These are phyloP conservation scores for Penicillium simplicissimum DNA, from an alignment of 495 filamentous ascomycete species.

Conservation along the genomic window DNA sequence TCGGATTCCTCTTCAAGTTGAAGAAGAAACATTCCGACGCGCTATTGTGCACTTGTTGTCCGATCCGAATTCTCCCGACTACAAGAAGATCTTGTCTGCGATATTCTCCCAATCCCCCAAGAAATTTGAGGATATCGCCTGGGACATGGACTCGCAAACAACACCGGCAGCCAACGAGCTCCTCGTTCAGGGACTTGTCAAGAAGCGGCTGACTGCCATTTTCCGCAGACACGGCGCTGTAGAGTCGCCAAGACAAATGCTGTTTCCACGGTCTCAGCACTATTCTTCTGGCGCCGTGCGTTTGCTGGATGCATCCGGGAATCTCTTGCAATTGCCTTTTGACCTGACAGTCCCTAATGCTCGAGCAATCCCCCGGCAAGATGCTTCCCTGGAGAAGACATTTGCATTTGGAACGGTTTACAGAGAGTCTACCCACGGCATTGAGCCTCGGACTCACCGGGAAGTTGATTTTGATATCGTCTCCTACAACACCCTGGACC, in stretches of 20 bases:
- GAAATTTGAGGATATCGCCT: conserved; percentile 81
- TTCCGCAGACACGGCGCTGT: conserved; percentile 94
- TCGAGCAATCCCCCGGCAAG: conserved; percentile 73
- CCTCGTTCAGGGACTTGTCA: conserved; percentile 71
- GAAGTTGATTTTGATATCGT: conserved; percentile 97
- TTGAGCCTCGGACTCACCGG: conserved; percentile 76
- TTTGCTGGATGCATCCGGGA: conserved; percentile 79
- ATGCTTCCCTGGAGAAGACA: conserved; percentile 67
- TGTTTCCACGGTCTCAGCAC: conserved; percentile 80
- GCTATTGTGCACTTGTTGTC: conserved; percentile 74
- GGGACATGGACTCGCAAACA: conserved; percentile 69
- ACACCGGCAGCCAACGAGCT: conserved; percentile 61
- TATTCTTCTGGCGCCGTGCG: conserved; percentile 74
- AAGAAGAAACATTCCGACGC: conserved; percentile 84
- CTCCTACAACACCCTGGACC: conserved; percentile 72
- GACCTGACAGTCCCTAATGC: conserved; percentile 91
- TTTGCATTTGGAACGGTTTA: conserved; percentile 91
- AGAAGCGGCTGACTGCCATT: conserved; percentile 71
- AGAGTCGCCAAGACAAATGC: conserved; percentile 67
- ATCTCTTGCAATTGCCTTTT: conserved; percentile 84
- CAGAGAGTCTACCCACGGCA: conserved; percentile 72
- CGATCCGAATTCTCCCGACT: conserved; percentile 82
- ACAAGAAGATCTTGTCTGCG: conserved; percentile 80
- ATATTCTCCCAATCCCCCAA: conserved; percentile 75
- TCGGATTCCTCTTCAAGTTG: conserved; percentile 83